A percentile compares a stretch with the other conserved stretches of the same genome.
phyloP scores from a whole-genome alignment of 2,329 filamentous ascomycete genomes.

The Colletotrichum lupini region DNA sequence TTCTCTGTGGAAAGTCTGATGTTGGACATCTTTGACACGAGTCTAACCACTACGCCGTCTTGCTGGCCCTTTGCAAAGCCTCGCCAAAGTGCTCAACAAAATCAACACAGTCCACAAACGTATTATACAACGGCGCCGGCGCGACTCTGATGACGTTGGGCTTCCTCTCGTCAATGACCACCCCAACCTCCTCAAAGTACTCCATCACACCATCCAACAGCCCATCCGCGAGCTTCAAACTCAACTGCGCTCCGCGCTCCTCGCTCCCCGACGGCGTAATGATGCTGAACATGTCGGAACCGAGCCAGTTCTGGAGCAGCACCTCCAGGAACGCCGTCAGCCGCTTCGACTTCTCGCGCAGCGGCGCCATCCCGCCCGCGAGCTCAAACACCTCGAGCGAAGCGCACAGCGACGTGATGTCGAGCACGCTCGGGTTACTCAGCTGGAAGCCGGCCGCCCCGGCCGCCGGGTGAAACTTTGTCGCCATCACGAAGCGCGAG shows the following conservation, averaged over 20 bases:
- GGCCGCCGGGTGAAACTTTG: constrained; percentile 78
- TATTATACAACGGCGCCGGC: constrained; percentile 84
- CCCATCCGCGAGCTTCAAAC: constrained; percentile 72
- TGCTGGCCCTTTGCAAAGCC: constrained; percentile 34
- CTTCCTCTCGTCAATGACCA: constrained; percentile 83
- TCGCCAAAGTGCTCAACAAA: constrained; percentile 44
- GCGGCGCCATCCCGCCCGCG: constrained; percentile 68
- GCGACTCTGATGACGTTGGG: constrained; percentile 85
- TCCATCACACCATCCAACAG: constrained; percentile 73
- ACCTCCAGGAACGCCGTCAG: constrained; percentile 80
- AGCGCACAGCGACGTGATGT: constrained; percentile 76
- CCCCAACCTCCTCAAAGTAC: constrained; percentile 70
- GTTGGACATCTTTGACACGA: neutral
- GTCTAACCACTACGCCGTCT: neutral
- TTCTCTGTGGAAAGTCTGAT: too few species aligned
- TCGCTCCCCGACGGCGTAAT: constrained; percentile 74
- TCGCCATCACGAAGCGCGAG: constrained; percentile 85
- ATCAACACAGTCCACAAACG: constrained; percentile 68
- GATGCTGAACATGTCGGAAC: constrained; percentile 59
- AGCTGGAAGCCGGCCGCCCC: constrained; percentile 86
- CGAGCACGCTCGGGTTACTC: constrained; percentile 83
- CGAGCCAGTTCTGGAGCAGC: constrained; percentile 55
- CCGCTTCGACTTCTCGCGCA: constrained; percentile 74
- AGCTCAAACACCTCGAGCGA: constrained; percentile 77
- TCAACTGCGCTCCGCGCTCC: constrained; percentile 81